Evolutionary conservation across 805 yeast genomes (phyloP), one percentile per base, ranked within the genome.

Genomic region (Sugiyamaella smithiae): DNA sequence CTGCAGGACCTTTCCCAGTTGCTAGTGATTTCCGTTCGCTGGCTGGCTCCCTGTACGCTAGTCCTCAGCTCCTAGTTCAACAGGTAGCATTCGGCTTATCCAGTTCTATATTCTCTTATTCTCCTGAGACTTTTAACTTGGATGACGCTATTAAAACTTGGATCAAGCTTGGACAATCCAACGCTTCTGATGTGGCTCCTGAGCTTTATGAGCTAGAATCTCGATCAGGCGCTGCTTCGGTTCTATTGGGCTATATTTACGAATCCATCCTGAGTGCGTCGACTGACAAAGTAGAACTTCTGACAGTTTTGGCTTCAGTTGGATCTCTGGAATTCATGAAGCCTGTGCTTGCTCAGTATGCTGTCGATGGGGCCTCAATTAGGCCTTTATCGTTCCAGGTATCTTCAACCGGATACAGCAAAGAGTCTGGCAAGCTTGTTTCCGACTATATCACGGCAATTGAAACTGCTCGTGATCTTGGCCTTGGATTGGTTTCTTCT

Each of bases 161-260:
- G 96, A 63, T 74, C 38, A 65, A 70, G 40, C 66, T 72, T 43
- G 72, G 71, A 60, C 75, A 78, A 59, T 61, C 64, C 33, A 84
- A 84, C 62, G 70, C 78, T 11, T 61, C 66, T 40, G 82, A 81
- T 20, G 67, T 65, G n/a, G 78, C 82, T 47, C 93, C 95, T 23
- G 72, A 72, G 46, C 67, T 84, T 57, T 72, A 80, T 61, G 70
- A 60, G 45, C 58, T 67, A 46, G 88, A 89, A 61, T 78, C 87
- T 49, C 81, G 96, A 64, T 72, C 84, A 1, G 97, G 97, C 59
- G 93, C 96, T 26, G 87, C 91, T 40, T 76, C 81, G 53, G 78
- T 86, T 23, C 75, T 91, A 40, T 70, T 86, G 44, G 97, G 97
- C 32, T 90, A 82, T 68, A 66, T 79, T 46, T 16, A 40, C 19